Evolutionary conservation across 345 rosid genomes (phyloP).

Genomic region (Camelina neglecta): DNA sequence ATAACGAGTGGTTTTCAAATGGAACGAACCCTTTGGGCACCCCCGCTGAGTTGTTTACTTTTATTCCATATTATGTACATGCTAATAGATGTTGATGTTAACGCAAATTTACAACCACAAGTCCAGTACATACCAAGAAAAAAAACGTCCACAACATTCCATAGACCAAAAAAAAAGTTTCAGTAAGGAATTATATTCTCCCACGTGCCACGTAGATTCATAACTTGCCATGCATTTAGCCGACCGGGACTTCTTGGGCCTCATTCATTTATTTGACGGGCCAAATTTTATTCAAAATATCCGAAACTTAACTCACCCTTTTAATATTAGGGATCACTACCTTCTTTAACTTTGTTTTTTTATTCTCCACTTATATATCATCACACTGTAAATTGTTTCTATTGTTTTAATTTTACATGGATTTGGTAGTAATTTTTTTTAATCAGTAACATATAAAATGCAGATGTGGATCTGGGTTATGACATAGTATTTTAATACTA

Average conservation of each 20-base stretch:
- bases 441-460: no score
- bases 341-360: no score
- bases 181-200: no score
- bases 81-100: neutral
- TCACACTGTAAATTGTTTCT: no score
- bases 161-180: neutral
- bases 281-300: neutral
- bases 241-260: neutral
- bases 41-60: no score
- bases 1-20: no score
- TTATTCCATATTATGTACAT: no score
- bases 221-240: conserved; percentile 15
- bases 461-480: neutral
- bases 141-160: neutral
- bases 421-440: neutral
- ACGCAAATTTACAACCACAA: neutral
- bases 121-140: no score
- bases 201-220: conserved; percentile 12
- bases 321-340: no score
- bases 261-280: neutral
- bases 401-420: neutral
- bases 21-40: no score
- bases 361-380: no score
- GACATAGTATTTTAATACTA: neutral
- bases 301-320: no score